Evolutionary conservation across 306 rosid species (phyloP).

Genomic region (Potentilla sterilis): DNA sequence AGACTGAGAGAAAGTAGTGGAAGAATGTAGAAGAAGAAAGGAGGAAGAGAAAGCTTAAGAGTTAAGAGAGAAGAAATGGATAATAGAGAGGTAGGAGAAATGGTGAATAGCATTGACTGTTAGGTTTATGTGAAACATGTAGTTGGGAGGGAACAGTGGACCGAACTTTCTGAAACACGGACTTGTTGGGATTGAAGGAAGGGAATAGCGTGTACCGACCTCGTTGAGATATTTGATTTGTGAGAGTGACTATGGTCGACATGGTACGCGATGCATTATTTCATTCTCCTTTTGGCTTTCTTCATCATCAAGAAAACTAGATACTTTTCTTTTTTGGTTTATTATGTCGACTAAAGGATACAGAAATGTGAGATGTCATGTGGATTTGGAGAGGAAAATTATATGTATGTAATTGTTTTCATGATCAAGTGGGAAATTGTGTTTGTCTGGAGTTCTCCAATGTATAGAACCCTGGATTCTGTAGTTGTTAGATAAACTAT

Average conservation of each 20-base stretch:
- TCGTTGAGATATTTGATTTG: neutral
- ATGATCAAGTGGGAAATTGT: too few species aligned
- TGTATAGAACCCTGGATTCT: too few species aligned
- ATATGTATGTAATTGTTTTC: too few species aligned
- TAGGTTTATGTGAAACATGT: neutral
- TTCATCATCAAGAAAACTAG: too few species aligned
- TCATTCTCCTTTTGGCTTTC: too few species aligned
- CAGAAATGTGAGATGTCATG: too few species aligned
- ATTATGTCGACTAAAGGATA: too few species aligned
- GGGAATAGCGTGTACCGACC: neutral
- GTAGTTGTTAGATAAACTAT: too few species aligned
- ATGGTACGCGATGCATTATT: too few species aligned
- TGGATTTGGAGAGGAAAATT: too few species aligned
- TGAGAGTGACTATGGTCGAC: neutral
- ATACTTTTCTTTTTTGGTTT: too few species aligned
- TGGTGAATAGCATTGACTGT: slow-evolving; percentile 17
- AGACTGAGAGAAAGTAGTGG: neutral
- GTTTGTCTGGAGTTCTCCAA: too few species aligned
- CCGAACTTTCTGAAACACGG: neutral
- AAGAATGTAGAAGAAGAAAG: neutral
- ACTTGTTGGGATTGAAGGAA: neutral
- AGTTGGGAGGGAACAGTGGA: neutral
- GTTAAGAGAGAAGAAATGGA: neutral
- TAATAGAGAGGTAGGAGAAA: neutral
- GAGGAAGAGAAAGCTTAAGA: slow-evolving; percentile 2